Base-by-base conservation (phyloP, 2,329 filamentous ascomycete species). In the Sordariomycetes sp. region DNA sequence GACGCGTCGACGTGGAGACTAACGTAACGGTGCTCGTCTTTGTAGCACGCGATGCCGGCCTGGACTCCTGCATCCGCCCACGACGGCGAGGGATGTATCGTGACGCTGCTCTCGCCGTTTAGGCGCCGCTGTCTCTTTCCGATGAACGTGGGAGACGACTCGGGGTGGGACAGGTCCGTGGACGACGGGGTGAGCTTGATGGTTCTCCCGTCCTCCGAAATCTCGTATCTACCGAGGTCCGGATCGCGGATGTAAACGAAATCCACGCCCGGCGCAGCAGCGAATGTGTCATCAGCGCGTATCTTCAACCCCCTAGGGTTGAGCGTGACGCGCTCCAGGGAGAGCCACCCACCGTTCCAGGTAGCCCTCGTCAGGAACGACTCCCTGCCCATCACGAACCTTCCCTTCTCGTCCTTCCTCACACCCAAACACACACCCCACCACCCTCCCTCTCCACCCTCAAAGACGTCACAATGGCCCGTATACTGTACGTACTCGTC, bases 361-460 rank as follows among this genome's bases (percentile, higher is more conserved):
- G 55, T 58, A 0, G 60, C 67, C 1, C 59, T 58, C 2, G 65
- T 67, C 20, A 72, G 60, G 57, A 71, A 70, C 1, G 65, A 69
- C 57, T 72, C 70, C 6, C 70, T 60, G 8, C 70, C 69, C 65
- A 71, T 65, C 14, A 63, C 52, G 51, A 52, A 66, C n/a, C 64
- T 60, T 4, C 64, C 62, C 4, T 63, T 59, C 14, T 60, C 54
- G 4, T 62, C 59, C 34, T 61, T 48, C 14, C 62, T 22, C 22
- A 55, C 57, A 2, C 32, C 62, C 10, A 62, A 53, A 24, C 62
- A 58, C 59, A 63, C 2, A 55, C 60, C 1, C 64, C 65, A 67
- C 65, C 66, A 67, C 3, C 59, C 40, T 1, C 62, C 62, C 3
- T 56, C 32, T 0, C 43, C 59, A 20, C 66, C 64, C 46, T 66